Percentiles rank a stretch among this genome's conserved stretches.
Evolutionary conservation across 768 basidiomycete species (phyloP).

Genomic region (Naganishia antarctica): DNA sequence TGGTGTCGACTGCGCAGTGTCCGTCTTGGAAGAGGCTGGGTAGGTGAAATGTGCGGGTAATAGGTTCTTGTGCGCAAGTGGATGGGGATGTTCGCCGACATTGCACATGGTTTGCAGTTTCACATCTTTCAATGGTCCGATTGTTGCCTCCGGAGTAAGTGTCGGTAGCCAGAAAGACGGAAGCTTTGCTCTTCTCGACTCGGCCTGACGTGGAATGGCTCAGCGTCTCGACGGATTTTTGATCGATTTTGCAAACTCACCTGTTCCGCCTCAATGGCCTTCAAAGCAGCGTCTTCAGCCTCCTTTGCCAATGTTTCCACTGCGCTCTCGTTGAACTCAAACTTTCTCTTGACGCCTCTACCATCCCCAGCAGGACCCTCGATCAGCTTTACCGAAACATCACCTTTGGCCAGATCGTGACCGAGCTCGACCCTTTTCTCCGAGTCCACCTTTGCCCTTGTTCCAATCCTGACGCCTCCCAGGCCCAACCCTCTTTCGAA

Average conservation of each 20-base stretch:
- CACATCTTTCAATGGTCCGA: constrained; percentile 66
- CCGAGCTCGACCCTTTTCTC: constrained; percentile 19
- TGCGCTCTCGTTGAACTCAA: constrained; percentile 68
- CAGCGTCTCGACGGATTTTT: background rate
- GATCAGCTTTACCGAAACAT: background rate
- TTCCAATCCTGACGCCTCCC: constrained; percentile 28
- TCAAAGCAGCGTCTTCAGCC: constrained; percentile 82
- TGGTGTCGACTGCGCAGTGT: constrained; percentile 43
- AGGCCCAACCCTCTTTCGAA: constrained; percentile 75
- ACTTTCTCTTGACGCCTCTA: constrained; percentile 71
- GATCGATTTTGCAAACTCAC: constrained; percentile 5
- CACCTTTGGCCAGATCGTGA: constrained; percentile 46
- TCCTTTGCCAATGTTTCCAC: constrained; percentile 69
- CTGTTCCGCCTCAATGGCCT: constrained; percentile 72
- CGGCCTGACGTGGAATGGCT: constrained; percentile 53
- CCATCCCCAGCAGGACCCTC: constrained; percentile 11
- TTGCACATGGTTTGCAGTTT: constrained; percentile 85
- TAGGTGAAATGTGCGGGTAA: constrained; percentile 74
- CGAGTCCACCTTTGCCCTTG: constrained; percentile 19
- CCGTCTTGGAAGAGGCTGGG: constrained; percentile 31
- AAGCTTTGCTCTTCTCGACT: constrained; percentile 76
- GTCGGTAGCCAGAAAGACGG: constrained; percentile 98
- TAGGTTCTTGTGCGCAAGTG: constrained; percentile 78
- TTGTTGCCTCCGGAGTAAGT: constrained; percentile 72
- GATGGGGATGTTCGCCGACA: constrained; percentile 71